phyloP scores from a whole-genome alignment of 345 rosid species.

The Luvunga scandens region DNA sequence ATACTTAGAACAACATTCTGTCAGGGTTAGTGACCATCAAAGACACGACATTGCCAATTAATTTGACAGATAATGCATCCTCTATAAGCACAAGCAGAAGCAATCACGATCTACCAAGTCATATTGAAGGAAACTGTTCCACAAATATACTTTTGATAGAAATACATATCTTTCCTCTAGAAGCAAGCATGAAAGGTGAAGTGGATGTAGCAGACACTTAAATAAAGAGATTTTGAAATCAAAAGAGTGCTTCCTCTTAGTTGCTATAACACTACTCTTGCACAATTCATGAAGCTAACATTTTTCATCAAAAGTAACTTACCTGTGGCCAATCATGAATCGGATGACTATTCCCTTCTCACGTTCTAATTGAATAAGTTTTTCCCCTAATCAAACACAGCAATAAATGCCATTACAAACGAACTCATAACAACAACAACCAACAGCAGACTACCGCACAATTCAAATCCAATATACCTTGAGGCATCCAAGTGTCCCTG shows the following conservation, averaged over 20 bases:
- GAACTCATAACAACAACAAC: background rate
- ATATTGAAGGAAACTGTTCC: too few relatives aligned
- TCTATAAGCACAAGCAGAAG: too few relatives aligned
- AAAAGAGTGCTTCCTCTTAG: too few relatives aligned
- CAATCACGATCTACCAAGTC: too few relatives aligned
- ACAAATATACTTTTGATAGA: too few relatives aligned
- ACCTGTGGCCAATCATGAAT: slow-evolving; percentile 99
- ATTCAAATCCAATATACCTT: slow-evolving; percentile 42
- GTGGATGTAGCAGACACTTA: too few relatives aligned
- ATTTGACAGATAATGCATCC: too few relatives aligned
- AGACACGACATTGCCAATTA: too few relatives aligned
- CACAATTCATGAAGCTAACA: background rate
- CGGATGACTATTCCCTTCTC: slow-evolving; percentile 90
- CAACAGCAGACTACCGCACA: background rate
- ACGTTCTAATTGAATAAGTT: slow-evolving; percentile 71
- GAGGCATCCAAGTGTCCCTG: slow-evolving; percentile 99
- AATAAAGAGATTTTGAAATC: too few relatives aligned
- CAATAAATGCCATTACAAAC: slow-evolving; percentile 4
- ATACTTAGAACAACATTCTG: background rate
- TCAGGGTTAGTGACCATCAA: background rate
- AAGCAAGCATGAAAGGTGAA: too few relatives aligned
- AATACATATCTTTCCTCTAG: too few relatives aligned
- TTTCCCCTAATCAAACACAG: slow-evolving; percentile 50
- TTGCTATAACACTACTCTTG: background rate
- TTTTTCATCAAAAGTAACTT: slow-evolving; percentile 4